These are phyloP conservation scores for Huntiella omanensis DNA, from an alignment of 2,329 filamentous ascomycete genomes.

Conservation along the genomic window DNA sequence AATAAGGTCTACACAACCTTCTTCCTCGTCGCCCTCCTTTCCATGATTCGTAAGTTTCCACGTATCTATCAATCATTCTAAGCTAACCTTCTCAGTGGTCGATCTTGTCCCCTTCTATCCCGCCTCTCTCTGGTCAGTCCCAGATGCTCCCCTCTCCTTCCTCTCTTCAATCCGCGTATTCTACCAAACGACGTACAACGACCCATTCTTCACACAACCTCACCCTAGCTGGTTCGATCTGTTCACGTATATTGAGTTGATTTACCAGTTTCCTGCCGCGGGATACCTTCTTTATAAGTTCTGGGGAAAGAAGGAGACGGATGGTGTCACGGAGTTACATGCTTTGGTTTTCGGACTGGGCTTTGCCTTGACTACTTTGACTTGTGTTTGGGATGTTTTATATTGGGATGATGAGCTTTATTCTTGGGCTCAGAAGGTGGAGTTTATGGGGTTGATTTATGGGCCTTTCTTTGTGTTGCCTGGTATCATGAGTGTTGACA, in stretches of 20 bases:
- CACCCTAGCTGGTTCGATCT: conserved; percentile 31
- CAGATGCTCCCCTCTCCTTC: conserved; percentile 27
- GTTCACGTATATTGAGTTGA: conserved; percentile 30
- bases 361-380: conserved; percentile 30
- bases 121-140: conserved; percentile 22
- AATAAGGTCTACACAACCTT: conserved; percentile 6
- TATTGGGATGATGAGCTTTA: conserved; percentile 30
- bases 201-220: conserved; percentile 26
- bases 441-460: conserved; percentile 30
- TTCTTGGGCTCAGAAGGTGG: conserved; percentile 24
- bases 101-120: conserved; percentile 37
- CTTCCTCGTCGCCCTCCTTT: conserved; percentile 7
- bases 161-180: conserved; percentile 25
- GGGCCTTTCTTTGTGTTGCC: conserved; percentile 29
- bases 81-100: conserved; percentile 22
- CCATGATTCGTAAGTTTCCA: conserved; percentile 13
- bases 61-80: background rate
- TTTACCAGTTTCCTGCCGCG: conserved; percentile 31
- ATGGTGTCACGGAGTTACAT: conserved; percentile 27
- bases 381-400: conserved; percentile 31
- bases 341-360: conserved; percentile 32
- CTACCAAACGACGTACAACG: conserved; percentile 30
- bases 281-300: conserved; percentile 28
- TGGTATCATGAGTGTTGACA: conserved; percentile 30
- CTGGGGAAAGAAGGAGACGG: conserved; percentile 12